Evolutionary conservation across 2,329 filamentous ascomycete genomes (phyloP).

Genomic region (Pezicula radicicola): DNA sequence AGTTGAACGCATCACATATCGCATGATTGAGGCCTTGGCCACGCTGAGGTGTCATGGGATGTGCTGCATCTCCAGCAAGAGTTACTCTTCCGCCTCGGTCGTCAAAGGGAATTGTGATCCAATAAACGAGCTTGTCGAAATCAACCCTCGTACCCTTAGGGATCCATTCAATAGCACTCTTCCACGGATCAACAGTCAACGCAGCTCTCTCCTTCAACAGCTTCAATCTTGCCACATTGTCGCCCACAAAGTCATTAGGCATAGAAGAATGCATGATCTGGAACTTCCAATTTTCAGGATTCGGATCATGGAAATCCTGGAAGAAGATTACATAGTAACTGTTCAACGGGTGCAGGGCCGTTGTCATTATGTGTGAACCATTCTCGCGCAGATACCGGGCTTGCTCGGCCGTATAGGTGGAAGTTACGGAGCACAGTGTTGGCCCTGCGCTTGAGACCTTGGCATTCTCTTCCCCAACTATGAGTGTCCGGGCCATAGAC

Average conservation of each 20-base stretch:
- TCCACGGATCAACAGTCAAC: background rate
- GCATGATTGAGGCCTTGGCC: conserved; percentile 9
- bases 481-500: conserved; percentile 19
- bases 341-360: conserved; percentile 36
- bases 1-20: conserved; percentile 1
- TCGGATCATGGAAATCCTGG: conserved; percentile 33
- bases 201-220: background rate
- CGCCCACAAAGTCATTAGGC: background rate
- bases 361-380: conserved; percentile 37
- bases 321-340: conserved; percentile 40
- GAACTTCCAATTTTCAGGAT: conserved; percentile 37
- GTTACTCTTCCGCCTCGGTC: conserved; percentile 23
- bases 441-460: conserved; percentile 34
- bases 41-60: conserved; percentile 31
- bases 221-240: background rate
- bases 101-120: conserved; percentile 27
- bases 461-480: conserved; percentile 25
- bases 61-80: conserved; percentile 26
- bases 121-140: conserved; percentile 23
- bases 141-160: conserved; percentile 22
- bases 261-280: conserved; percentile 39
- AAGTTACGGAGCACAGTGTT: conserved; percentile 40
- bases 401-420: conserved; percentile 33
- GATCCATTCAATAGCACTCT: conserved; percentile 28
- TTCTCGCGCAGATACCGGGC: conserved; percentile 34